These are phyloP conservation scores for Fagopyrum homotropicum DNA, from an alignment of 148 eudicot species.

Conservation along the genomic window DNA sequence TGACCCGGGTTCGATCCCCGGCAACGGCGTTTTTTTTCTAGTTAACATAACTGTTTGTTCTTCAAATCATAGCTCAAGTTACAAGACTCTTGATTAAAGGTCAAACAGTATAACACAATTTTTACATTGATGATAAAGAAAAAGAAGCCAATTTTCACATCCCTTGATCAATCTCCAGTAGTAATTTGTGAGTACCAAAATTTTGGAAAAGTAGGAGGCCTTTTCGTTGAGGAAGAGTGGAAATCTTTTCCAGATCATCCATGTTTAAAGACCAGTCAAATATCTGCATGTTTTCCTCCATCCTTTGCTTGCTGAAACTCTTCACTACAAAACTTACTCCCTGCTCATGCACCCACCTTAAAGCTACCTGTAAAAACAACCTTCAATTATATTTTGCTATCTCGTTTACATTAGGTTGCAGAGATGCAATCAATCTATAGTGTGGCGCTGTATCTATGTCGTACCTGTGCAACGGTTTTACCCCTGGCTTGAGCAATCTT, in stretches of 20 bases:
- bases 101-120: no score
- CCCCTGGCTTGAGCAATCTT: no score
- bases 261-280: constrained; percentile 3
- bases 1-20: constrained; percentile 99
- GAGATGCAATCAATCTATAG: no score
- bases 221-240: constrained; percentile 4
- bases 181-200: neutral
- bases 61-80: no score
- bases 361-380: neutral
- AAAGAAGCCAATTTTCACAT: no score
- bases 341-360: constrained; percentile 12
- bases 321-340: constrained; percentile 12
- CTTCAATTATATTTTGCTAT: neutral
- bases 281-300: neutral
- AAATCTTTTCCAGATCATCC: constrained; percentile 6
- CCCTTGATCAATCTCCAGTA: no score
- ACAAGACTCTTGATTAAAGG: no score
- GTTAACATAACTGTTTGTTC: no score
- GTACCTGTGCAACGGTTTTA: no score
- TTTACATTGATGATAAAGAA: no score
- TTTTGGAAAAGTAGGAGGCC: constrained; percentile 1
- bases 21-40: constrained; percentile 56
- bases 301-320: constrained; percentile 9
- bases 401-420: no score
- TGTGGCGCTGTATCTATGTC: no score